Evolutionary conservation across 441 rosid species (phyloP).

Genomic region (Adansonia grandidieri): DNA sequence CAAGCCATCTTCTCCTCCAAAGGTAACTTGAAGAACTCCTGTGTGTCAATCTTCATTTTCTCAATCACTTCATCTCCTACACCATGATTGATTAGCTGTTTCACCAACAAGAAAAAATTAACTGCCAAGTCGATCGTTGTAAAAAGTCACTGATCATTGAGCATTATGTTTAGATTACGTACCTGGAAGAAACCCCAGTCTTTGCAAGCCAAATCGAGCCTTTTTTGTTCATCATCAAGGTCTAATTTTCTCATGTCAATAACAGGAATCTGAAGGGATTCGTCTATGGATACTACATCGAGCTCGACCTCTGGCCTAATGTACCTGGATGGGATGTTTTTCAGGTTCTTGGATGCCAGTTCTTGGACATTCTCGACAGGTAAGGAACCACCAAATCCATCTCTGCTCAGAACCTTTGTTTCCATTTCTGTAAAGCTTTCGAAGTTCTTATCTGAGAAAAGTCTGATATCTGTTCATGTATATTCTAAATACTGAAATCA

Average conservation of each 20-base stretch:
- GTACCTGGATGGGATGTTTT: conserved; percentile 37
- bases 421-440: conserved; percentile 25
- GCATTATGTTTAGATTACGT: not conserved
- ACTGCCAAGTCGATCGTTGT: not conserved
- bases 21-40: conserved; percentile 48
- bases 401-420: not conserved
- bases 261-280: conserved; percentile 41
- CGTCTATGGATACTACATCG: conserved; percentile 27
- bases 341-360: conserved; percentile 38
- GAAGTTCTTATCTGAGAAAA: not conserved
- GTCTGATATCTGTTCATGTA: not conserved
- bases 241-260: conserved; percentile 43
- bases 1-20: conserved; percentile 45
- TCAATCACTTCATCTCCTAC: conserved; percentile 33
- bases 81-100: conserved; percentile 51
- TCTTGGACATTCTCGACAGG: conserved; percentile 46
- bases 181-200: conserved; percentile 69
- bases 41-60: conserved; percentile 40
- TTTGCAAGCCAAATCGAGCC: conserved; percentile 51
- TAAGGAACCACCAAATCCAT: conserved; percentile 34
- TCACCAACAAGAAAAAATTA: not conserved
- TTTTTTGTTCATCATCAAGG: conserved; percentile 33
- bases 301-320: conserved; percentile 41
- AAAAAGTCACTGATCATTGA: not conserved
- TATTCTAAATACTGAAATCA: not conserved